A percentile compares a stretch with the other conserved stretches of the same genome.
These are phyloP conservation scores for Cicer bijugum DNA, from an alignment of 306 rosid species.

Conservation along the genomic window DNA sequence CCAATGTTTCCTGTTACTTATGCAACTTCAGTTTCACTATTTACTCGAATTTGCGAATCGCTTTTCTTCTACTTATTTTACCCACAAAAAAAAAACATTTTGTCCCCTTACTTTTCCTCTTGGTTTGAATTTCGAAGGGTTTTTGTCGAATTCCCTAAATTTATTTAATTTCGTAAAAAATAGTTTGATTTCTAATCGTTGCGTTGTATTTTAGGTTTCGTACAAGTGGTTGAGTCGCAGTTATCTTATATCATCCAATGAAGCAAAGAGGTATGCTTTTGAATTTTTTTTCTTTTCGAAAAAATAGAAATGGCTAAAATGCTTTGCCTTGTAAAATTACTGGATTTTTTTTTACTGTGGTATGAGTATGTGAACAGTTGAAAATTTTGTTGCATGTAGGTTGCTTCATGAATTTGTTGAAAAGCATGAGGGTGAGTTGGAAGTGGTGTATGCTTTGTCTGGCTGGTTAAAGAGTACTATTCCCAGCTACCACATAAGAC, in stretches of 20 bases:
- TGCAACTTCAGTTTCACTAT: neutral
- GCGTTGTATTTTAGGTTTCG: constrained; percentile 67
- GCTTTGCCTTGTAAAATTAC: neutral
- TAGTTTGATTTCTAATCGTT: neutral
- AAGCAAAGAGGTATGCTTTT: constrained; percentile 73
- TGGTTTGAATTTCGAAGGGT: neutral
- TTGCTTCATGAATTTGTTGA: constrained; percentile 84
- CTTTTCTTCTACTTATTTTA: neutral
- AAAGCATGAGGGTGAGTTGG: constrained; percentile 67
- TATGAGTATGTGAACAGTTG: constrained; percentile 36
- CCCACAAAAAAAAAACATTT: neutral
- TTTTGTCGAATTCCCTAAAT: constrained; percentile 16
- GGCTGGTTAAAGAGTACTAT: constrained; percentile 80
- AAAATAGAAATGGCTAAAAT: neutral
- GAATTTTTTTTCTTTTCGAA: neutral
- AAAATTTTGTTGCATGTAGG: constrained; percentile 54
- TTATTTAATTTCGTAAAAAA: neutral
- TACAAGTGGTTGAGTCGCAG: constrained; percentile 98
- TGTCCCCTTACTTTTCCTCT: neutral
- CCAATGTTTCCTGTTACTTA: neutral
- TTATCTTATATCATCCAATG: constrained; percentile 77
- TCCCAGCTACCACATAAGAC: constrained; percentile 77
- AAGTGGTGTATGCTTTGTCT: constrained; percentile 80
- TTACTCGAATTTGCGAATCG: neutral
- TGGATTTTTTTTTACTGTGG: neutral